Conservation (phyloP, 2,329 filamentous ascomycete species). For the Trichoderma cornu-damae region DNA sequence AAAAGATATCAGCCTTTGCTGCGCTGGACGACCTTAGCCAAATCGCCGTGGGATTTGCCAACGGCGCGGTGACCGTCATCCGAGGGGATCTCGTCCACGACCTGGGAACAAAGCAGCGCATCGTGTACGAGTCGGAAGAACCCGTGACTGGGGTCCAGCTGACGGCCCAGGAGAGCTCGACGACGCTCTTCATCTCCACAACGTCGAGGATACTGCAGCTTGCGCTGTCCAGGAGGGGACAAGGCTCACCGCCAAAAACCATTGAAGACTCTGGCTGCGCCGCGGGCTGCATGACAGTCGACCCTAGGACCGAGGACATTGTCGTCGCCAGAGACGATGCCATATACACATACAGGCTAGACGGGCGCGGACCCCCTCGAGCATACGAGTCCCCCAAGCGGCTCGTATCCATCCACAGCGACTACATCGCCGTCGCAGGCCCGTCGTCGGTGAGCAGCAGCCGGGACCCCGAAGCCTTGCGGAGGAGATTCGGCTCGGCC, state of each 20-base stretch:
- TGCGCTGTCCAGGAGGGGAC: conserved; percentile 79
- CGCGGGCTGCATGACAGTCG: conserved; percentile 90
- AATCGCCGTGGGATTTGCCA: conserved; percentile 90
- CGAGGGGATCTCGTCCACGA: conserved; percentile 94
- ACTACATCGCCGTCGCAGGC: conserved; percentile 83
- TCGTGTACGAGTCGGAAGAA: conserved; percentile 94
- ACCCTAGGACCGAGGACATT: conserved; percentile 73
- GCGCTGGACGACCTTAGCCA: conserved; percentile 85
- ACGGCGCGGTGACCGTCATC: conserved; percentile 89
- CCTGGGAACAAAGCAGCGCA: conserved; percentile 85
- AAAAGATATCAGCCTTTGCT: conserved; percentile 77
- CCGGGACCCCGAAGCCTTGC: conserved; percentile 54
- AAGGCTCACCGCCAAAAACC: conserved; percentile 81
- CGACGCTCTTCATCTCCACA: conserved; percentile 86
- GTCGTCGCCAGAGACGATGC: conserved; percentile 93
- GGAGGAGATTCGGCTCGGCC: conserved; percentile 66
- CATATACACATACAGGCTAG: conserved; percentile 84
- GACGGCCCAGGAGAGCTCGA: conserved; percentile 53
- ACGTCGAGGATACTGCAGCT: conserved; percentile 83
- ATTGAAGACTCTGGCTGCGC: conserved; percentile 87
- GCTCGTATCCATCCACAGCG: conserved; percentile 68
- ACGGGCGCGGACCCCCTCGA: conserved; percentile 80
- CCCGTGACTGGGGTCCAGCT: conserved; percentile 90
- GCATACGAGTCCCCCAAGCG: conserved; percentile 91
- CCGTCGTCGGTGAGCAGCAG: conserved; percentile 58